These are phyloP conservation scores for Penstemon newberryi DNA, from an alignment of 257 asterid genomes.

Conservation along the genomic window DNA sequence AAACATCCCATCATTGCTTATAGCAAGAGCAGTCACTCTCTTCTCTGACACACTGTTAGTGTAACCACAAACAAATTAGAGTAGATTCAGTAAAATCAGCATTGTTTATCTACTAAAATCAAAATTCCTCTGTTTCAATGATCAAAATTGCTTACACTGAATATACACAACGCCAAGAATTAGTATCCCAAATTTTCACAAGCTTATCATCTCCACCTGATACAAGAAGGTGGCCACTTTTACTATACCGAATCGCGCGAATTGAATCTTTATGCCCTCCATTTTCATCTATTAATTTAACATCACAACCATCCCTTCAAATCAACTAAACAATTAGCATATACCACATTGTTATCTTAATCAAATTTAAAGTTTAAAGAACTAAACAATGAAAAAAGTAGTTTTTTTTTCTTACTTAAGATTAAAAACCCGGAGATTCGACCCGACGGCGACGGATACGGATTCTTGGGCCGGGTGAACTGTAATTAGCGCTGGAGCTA, in stretches of 20 bases:
- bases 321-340: conserved; percentile 24
- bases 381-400: neutral
- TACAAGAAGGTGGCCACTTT: conserved; percentile 67
- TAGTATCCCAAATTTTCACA: conserved; percentile 77
- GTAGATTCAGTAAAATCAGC: neutral
- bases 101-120: neutral
- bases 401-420: conserved; percentile 45
- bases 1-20: conserved; percentile 59
- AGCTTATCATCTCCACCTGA: conserved; percentile 96
- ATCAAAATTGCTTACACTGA: conserved; percentile 59
- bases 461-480: conserved; percentile 64
- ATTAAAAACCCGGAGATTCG: conserved; percentile 75
- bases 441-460: conserved; percentile 66
- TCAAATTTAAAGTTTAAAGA: neutral
- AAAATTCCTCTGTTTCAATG: conserved; percentile 2
- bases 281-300: conserved; percentile 46
- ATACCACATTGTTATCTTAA: neutral
- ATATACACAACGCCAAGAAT: conserved; percentile 69
- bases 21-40: conserved; percentile 88
- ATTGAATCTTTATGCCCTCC: conserved; percentile 75
- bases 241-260: conserved; percentile 72
- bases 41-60: conserved; percentile 75
- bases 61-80: conserved; percentile 22
- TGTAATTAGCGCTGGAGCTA: conserved; percentile 80
- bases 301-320: conserved; percentile 54